A percentile compares a stretch with the other conserved stretches of the same genome.
These are phyloP conservation scores for Phytophthora sojae DNA, from an alignment of 352 stramenopile species.

Conservation along the genomic window DNA sequence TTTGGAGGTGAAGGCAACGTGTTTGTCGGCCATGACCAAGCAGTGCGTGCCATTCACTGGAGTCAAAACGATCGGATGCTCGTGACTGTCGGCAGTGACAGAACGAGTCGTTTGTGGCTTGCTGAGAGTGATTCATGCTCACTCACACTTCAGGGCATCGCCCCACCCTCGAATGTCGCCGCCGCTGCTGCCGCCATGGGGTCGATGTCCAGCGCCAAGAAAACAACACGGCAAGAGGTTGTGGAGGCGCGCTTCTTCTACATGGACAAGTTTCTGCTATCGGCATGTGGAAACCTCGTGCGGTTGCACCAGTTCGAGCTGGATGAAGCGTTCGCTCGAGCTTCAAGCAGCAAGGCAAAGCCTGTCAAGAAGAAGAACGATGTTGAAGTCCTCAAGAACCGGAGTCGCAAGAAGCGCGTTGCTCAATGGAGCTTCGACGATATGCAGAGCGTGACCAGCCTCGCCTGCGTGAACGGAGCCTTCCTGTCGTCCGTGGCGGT, in stretches of 20 bases:
- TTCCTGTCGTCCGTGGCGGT: conserved; percentile 85
- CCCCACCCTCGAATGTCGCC: conserved; percentile 38
- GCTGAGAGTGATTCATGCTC: conserved; percentile 66
- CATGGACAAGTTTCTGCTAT: conserved; percentile 90
- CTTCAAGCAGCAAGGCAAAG: conserved; percentile 38
- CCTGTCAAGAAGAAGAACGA: conserved; percentile 33
- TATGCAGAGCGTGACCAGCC: conserved; percentile 72
- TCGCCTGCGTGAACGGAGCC: conserved; percentile 82
- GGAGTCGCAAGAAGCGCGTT: conserved; percentile 72
- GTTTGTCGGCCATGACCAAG: conserved; percentile 73
- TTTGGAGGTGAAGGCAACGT: conserved; percentile 76
- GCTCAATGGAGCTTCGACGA: conserved; percentile 66
- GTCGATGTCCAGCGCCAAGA: conserved; percentile 56
- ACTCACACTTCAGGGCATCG: conserved; percentile 59
- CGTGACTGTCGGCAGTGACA: conserved; percentile 73
- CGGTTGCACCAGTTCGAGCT: conserved; percentile 82
- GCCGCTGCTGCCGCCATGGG: conserved; percentile 38
- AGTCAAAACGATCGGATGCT: conserved; percentile 79
- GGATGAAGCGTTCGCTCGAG: conserved; percentile 59
- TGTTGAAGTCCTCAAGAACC: conserved; percentile 58
- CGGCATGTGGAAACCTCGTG: conserved; percentile 65
- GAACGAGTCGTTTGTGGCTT: conserved; percentile 77
- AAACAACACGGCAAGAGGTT: conserved; percentile 59
- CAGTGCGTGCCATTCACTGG: conserved; percentile 72
- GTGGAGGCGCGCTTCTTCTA: conserved; percentile 85